A percentile compares a stretch with the other conserved stretches of the same genome.
phyloP scores from a whole-genome alignment of 306 rosid species.

The Casuarina cunninghamiana region DNA sequence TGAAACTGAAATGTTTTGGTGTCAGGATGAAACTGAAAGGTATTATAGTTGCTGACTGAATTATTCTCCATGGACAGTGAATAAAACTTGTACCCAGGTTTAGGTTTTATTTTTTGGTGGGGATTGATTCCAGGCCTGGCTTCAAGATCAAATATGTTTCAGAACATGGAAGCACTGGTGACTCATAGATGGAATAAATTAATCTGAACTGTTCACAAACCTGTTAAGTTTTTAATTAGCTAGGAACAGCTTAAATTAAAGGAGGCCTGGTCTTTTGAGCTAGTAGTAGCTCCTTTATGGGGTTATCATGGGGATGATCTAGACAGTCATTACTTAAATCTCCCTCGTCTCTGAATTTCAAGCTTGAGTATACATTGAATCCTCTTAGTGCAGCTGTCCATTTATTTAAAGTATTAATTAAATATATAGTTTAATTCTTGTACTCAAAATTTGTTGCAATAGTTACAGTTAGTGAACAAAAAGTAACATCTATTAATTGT shows the following conservation, averaged over 20 bases:
- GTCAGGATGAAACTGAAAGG: not conserved
- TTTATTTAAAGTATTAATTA: no score
- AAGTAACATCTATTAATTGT: not conserved
- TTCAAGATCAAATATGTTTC: not conserved
- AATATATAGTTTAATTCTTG: not conserved
- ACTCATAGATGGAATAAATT: not conserved
- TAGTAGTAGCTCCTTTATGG: not conserved
- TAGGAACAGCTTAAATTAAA: not conserved
- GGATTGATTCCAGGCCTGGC: not conserved
- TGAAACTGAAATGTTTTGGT: not conserved
- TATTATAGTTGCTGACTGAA: not conserved
- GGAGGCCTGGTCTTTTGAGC: not conserved
- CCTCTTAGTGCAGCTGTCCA: not conserved
- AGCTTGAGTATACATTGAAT: not conserved
- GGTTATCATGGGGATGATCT: conserved; percentile 3
- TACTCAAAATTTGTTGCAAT: not conserved
- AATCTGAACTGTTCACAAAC: not conserved
- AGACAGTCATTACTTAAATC: conserved; percentile 4
- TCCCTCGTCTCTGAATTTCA: not conserved
- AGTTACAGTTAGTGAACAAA: not conserved
- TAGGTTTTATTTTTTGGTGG: not conserved
- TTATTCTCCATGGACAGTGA: not conserved
- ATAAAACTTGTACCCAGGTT: not conserved
- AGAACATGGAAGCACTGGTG: not conserved
- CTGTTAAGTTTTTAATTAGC: not conserved